phyloP scores from a whole-genome alignment of 352 stramenopile genomes.

The Phytophthora palmivora region DNA sequence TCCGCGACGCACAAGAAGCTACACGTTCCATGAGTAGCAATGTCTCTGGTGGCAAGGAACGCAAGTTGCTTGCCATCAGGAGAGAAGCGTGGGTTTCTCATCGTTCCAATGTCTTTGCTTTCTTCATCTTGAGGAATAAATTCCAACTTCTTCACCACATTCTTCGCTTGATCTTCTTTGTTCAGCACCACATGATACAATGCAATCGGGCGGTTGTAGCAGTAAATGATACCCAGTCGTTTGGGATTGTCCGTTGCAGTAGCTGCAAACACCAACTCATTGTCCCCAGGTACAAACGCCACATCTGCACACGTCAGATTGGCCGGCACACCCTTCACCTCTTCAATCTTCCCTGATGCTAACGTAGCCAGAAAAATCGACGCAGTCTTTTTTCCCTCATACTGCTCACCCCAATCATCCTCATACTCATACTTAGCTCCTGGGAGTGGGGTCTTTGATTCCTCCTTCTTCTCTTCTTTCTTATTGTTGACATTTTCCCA shows the following conservation, averaged over 20 bases:
- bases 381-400: slow-evolving; percentile 76
- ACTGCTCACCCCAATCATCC: slow-evolving; percentile 89
- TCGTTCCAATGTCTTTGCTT: slow-evolving; percentile 50
- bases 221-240: slow-evolving; percentile 86
- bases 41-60: slow-evolving; percentile 74
- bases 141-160: slow-evolving; percentile 50
- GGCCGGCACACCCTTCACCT: slow-evolving; percentile 58
- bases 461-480: slow-evolving; percentile 37
- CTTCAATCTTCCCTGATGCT: slow-evolving; percentile 64
- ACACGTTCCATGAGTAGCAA: slow-evolving; percentile 79
- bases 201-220: slow-evolving; percentile 79
- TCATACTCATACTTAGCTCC: slow-evolving; percentile 75
- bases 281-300: slow-evolving; percentile 61
- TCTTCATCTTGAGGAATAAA: slow-evolving; percentile 45
- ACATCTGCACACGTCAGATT: slow-evolving; percentile 78
- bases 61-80: slow-evolving; percentile 68
- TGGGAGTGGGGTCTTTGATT: slow-evolving; percentile 18
- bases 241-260: slow-evolving; percentile 65
- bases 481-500: slow-evolving; percentile 65
- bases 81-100: slow-evolving; percentile 71
- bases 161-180: slow-evolving; percentile 27
- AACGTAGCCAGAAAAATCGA: slow-evolving; percentile 75
- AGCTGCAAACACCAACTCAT: slow-evolving; percentile 69
- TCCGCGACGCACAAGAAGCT: slow-evolving; percentile 70
- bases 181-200: slow-evolving; percentile 63